phyloP scores from a whole-genome alignment of 192 early-diverging fungal genomes.

The Coemansia sp. region DNA sequence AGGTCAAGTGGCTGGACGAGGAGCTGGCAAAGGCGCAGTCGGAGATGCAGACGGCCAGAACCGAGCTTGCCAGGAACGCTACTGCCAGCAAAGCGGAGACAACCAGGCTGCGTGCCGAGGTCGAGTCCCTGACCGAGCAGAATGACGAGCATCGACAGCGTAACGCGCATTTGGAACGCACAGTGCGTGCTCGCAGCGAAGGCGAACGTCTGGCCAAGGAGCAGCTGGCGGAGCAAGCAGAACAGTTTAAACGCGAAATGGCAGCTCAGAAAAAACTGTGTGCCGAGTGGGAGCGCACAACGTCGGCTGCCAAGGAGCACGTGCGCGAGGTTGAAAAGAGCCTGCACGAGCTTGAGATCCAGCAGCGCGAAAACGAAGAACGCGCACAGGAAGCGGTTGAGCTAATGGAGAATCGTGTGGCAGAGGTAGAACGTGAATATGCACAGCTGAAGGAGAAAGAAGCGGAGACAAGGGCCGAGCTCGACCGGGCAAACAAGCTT shows the following conservation, averaged over 20 bases:
- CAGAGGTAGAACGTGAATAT: conserved; percentile 44
- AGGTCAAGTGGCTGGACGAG: conserved; percentile 67
- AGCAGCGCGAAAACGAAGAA: conserved; percentile 42
- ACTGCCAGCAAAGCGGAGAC: conserved; percentile 47
- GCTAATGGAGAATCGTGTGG: conserved; percentile 46
- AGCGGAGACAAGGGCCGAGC: conserved; percentile 19
- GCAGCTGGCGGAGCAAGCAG: conserved; percentile 58
- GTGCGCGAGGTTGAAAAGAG: conserved; percentile 58
- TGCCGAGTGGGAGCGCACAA: conserved; percentile 62
- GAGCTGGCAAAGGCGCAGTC: conserved; percentile 59
- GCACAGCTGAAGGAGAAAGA: not conserved
- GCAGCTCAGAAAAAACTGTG: conserved; percentile 64
- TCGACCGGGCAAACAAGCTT: conserved; percentile 35
- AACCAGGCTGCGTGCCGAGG: conserved; percentile 56
- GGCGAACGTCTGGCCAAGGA: conserved; percentile 54
- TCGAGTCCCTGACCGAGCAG: conserved; percentile 58
- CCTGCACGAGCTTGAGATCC: conserved; percentile 54
- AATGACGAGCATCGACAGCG: conserved; percentile 53
- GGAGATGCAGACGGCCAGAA: conserved; percentile 42
- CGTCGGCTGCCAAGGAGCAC: conserved; percentile 58
- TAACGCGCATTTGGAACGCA: conserved; percentile 39
- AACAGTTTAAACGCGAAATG: conserved; percentile 71
- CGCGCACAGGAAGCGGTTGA: conserved; percentile 31
- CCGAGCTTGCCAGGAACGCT: conserved; percentile 28
- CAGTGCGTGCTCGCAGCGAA: conserved; percentile 59